Base-by-base conservation (phyloP, 1,139 yeast genomes). In the Scheffersomyces segobiensis region DNA sequence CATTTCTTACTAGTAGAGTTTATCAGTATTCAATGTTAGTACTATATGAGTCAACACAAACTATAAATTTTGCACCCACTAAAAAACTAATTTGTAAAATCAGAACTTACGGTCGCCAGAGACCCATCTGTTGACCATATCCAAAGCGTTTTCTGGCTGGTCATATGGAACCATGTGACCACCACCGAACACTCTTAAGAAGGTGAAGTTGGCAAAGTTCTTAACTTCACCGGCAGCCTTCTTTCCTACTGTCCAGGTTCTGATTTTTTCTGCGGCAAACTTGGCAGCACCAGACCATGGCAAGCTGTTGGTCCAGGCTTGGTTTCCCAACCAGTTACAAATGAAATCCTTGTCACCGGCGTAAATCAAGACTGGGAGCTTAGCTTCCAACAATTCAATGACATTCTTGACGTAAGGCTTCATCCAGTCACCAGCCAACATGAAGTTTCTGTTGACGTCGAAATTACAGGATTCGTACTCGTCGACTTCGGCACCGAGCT, bases 351-450 rank as follows among this genome's bases (percentile, higher is more conserved):
- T 89, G 75, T 89, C 96, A 78, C 96, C 96, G 48, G 95, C 96
- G 65, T 89, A 89, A 62, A 89, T 84, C 70, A 89, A 81, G 24
- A 88, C 89, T 19, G 96, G 96, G 56, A 89, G 67, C 26, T 80
- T 87, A 53, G 82, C 71, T 65, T 85, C 85, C 67, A 87, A 79
- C 62, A 87, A 74, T 53, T 84, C 83, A 56, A 81, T 76, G 54
- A 87, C 88, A 60, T 86, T 88, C 85, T 86, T 85, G 74, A 85
- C 75, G 78, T 87, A 91, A 54, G 96, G 95, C 73, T 88, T 88
- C 96, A 89, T 89, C 96, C 96, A 90, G 75, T 91, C 97, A 69
- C 97, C 95, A 46, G 92, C 91, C 71, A 91, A 87, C 68, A 89
- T 72, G 74, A 93, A 93, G 82, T 88, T 89, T 72, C 91, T 85